Conservation (phyloP, 768 basidiomycete genomes). For the Nidularia pulvinata region DNA sequence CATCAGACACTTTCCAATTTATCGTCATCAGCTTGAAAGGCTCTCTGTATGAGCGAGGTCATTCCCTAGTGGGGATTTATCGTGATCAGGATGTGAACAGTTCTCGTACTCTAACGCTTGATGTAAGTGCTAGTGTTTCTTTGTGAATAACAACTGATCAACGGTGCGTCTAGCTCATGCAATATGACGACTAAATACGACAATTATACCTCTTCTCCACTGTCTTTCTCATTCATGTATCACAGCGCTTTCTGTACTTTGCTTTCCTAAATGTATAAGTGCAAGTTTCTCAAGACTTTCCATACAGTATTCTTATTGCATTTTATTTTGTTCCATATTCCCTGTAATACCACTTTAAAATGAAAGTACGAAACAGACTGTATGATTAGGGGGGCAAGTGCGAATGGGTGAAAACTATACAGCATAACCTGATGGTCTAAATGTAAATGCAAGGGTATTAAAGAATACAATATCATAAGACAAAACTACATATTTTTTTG, state of each 20-base stretch:
- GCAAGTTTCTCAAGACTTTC: background rate
- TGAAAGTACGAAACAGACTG: background rate
- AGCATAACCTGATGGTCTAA: background rate
- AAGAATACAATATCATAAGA: background rate
- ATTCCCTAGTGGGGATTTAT: constrained; percentile 92
- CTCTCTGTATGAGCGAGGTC: constrained; percentile 87
- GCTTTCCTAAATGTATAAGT: background rate
- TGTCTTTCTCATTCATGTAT: background rate
- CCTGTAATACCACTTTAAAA: background rate
- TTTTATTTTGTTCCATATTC: background rate
- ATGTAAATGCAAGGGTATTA: background rate
- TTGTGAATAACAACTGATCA: too few relatives aligned
- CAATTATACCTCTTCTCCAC: background rate
- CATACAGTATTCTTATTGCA: background rate
- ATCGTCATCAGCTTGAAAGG: constrained; percentile 97
- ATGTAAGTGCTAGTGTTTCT: constrained; percentile 48
- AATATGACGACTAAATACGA: constrained; percentile 51
- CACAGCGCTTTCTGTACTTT: background rate
- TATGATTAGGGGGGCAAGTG: background rate
- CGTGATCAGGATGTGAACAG: constrained; percentile 94
- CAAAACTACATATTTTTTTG: background rate
- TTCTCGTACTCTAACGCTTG: constrained; percentile 88
- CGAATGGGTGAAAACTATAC: background rate
- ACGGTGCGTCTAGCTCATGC: constrained; percentile 42
- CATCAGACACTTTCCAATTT: constrained; percentile 89